These are phyloP conservation scores for Auricularia auricula-judae DNA, from an alignment of 768 basidiomycete species.

Conservation along the genomic window DNA sequence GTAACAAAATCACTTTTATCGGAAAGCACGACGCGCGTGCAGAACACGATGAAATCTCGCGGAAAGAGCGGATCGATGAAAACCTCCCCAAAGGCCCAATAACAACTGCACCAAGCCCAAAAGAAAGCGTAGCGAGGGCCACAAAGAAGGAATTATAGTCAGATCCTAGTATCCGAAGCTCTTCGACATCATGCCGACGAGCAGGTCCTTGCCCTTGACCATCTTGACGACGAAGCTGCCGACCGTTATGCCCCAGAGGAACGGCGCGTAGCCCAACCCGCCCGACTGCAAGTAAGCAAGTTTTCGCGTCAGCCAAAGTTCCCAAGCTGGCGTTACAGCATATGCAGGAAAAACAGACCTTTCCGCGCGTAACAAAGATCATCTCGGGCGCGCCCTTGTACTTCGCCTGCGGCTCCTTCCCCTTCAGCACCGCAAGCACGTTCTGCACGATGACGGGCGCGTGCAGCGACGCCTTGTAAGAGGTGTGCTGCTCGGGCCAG, in stretches of 20 bases:
- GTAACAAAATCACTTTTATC: too few species aligned
- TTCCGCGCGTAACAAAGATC: slow-evolving; percentile 6
- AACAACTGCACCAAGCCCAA: too few species aligned
- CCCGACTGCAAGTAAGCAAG: not conserved
- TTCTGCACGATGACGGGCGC: slow-evolving; percentile 7
- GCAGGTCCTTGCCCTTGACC: slow-evolving; percentile 8
- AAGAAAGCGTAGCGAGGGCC: too few species aligned
- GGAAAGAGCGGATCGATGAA: too few species aligned
- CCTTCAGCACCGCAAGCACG: slow-evolving; percentile 1
- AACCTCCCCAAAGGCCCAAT: too few species aligned
- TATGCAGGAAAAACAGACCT: too few species aligned
- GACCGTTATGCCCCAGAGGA: slow-evolving; percentile 10
- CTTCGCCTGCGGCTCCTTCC: slow-evolving; percentile 1
- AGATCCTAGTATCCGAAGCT: too few species aligned
- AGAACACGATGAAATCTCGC: too few species aligned
- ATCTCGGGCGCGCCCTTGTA: slow-evolving; percentile 4
- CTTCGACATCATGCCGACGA: not conserved
- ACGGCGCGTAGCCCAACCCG: slow-evolving; percentile 3
- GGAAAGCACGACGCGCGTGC: too few species aligned
- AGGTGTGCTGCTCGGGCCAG: slow-evolving; percentile 10
- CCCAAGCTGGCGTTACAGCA: too few species aligned
- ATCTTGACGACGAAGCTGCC: slow-evolving; percentile 6
- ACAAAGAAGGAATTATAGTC: too few species aligned
- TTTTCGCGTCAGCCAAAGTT: too few species aligned
- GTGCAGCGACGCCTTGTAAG: slow-evolving; percentile 7